Evolutionary conservation across 1,139 yeast species (phyloP).

Genomic region (Ogataea hybrid): DNA sequence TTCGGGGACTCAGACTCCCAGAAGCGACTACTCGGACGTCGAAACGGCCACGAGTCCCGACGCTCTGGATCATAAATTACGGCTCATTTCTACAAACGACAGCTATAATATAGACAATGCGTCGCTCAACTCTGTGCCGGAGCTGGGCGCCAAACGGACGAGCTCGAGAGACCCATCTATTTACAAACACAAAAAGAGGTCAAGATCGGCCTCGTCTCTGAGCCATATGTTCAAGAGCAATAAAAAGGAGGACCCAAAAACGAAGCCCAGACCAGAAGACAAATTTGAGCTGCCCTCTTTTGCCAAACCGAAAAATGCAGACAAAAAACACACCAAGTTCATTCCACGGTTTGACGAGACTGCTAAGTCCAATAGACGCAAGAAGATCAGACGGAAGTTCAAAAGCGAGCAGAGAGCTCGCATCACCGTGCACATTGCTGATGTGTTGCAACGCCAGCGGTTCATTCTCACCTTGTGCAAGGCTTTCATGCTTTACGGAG

Average conservation of each 20-base stretch:
- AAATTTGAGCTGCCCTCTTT: slow-evolving; percentile 18
- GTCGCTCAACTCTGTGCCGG: slow-evolving; percentile 9
- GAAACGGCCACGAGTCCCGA: slow-evolving; percentile 16
- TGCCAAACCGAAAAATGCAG: slow-evolving; percentile 10
- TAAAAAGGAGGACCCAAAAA: not conserved
- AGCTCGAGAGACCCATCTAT: slow-evolving; percentile 14
- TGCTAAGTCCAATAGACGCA: slow-evolving; percentile 6
- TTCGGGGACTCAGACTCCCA: slow-evolving; percentile 22
- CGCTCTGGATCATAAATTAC: slow-evolving; percentile 17
- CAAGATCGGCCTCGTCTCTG: slow-evolving; percentile 16
- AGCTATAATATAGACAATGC: slow-evolving; percentile 24
- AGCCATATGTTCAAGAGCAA: slow-evolving; percentile 10
- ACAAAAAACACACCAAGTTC: slow-evolving; percentile 1
- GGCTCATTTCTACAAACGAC: slow-evolving; percentile 6
- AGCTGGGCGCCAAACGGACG: not conserved
- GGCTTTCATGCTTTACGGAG: slow-evolving; percentile 89
- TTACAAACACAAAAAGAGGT: slow-evolving; percentile 8
- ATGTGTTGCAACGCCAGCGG: slow-evolving; percentile 78
- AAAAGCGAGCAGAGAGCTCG: slow-evolving; percentile 44
- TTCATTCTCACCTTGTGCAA: slow-evolving; percentile 82
- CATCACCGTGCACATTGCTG: slow-evolving; percentile 93
- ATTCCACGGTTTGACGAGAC: slow-evolving; percentile 12
- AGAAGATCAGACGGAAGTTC: slow-evolving; percentile 13
- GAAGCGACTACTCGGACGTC: slow-evolving; percentile 17
- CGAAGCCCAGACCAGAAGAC: slow-evolving; percentile 6